Conservation (phyloP, 1,284 basidiomycete species). For the Wolfiporia cocos region DNA sequence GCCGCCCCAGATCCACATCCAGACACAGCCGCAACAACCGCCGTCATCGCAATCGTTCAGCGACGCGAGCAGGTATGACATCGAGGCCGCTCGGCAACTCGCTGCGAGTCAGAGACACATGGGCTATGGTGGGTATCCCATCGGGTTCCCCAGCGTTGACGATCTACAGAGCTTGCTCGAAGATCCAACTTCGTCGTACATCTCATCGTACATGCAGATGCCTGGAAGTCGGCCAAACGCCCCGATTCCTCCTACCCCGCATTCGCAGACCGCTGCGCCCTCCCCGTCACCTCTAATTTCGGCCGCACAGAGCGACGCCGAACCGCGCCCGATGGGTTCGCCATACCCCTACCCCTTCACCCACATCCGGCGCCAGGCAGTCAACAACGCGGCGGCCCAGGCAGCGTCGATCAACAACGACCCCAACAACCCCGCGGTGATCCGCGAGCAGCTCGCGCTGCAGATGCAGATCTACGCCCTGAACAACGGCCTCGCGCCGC, state of each 20-base stretch:
- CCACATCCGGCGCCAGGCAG: slow-evolving; percentile 53
- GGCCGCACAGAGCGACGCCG: slow-evolving; percentile 30
- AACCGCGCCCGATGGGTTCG: slow-evolving; percentile 49
- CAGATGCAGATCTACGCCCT: slow-evolving; percentile 75
- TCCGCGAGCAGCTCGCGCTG: slow-evolving; percentile 61
- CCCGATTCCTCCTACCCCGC: slow-evolving; percentile 70
- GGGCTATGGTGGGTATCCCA: slow-evolving; percentile 14
- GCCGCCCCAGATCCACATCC: slow-evolving; percentile 10
- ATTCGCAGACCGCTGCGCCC: slow-evolving; percentile 64
- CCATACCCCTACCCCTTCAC: slow-evolving; percentile 72
- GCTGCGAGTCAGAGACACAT: slow-evolving; percentile 11
- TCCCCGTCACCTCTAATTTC: slow-evolving; percentile 57
- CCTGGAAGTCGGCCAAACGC: slow-evolving; percentile 51
- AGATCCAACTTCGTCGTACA: slow-evolving; percentile 49
- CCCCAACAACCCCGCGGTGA: slow-evolving; percentile 40
- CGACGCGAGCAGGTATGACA: slow-evolving; percentile 16
- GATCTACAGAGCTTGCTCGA: slow-evolving; percentile 46
- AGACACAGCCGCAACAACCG: slow-evolving; percentile 15
- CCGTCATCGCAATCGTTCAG: too few relatives aligned
- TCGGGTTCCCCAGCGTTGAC: slow-evolving; percentile 34
- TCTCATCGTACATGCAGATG: slow-evolving; percentile 51
- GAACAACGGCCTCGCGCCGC: slow-evolving; percentile 51
- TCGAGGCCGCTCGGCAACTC: slow-evolving; percentile 13
- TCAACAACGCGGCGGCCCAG: slow-evolving; percentile 29
- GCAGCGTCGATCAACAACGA: slow-evolving; percentile 43